Evolutionary conservation across 352 stramenopile species (phyloP).

Genomic region (Phytopythium chamaehyphon): DNA sequence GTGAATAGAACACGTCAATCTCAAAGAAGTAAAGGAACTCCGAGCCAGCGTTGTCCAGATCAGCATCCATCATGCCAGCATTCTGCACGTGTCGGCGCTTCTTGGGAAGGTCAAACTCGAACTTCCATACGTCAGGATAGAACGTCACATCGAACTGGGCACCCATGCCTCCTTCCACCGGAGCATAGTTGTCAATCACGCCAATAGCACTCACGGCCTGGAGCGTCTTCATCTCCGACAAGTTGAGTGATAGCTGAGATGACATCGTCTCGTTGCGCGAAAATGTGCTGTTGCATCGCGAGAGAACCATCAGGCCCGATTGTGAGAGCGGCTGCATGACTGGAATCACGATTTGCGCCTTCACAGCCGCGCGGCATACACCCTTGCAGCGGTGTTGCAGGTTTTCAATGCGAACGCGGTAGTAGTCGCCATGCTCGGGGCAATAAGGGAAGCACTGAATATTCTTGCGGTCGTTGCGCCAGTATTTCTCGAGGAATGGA

Average conservation of each 20-base stretch:
- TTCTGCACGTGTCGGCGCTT: constrained; percentile 72
- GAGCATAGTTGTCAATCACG: constrained; percentile 50
- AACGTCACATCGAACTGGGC: constrained; percentile 82
- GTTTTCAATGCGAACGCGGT: constrained; percentile 83
- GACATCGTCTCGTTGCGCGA: constrained; percentile 58
- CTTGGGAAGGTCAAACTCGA: constrained; percentile 86
- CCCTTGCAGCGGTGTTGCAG: constrained; percentile 81
- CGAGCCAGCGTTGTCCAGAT: constrained; percentile 34
- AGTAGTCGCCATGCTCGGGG: constrained; percentile 88
- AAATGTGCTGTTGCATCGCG: constrained; percentile 83
- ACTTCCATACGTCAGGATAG: constrained; percentile 88
- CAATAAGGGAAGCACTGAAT: constrained; percentile 91
- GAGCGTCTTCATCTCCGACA: constrained; percentile 63
- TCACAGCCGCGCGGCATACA: constrained; percentile 78
- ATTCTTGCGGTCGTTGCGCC: constrained; percentile 91
- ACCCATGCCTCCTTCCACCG: constrained; percentile 24
- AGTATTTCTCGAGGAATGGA: constrained; percentile 87
- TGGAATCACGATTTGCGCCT: constrained; percentile 60
- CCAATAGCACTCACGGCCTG: constrained; percentile 66
- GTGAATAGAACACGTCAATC: constrained; percentile 76
- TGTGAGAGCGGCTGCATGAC: constrained; percentile 25
- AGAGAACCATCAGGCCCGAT: constrained; percentile 50
- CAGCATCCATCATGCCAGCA: constrained; percentile 13
- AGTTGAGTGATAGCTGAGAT: constrained; percentile 40
- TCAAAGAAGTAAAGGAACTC: constrained; percentile 88